Evolutionary conservation across 1,284 basidiomycete genomes (phyloP), one percentile per base, ranked within the genome.

Genomic region (Sanghuangporus baumii): DNA sequence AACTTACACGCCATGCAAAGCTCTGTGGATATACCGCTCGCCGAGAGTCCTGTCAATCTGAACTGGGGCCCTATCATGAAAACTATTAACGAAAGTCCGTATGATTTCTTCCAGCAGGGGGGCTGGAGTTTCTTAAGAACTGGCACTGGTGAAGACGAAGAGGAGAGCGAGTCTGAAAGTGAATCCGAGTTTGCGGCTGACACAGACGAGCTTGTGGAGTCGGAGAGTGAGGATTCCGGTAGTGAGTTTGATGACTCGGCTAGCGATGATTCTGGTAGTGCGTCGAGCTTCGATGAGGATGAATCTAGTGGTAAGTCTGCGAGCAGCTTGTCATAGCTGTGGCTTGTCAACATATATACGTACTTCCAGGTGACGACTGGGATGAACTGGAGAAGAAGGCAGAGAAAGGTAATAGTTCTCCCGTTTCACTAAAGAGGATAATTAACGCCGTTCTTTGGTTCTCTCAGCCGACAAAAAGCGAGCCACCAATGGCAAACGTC

Each of bases 51-150:
- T 1, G 94, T 99, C 77, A 99, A 99, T 76, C 79, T 98, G 75
- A 97, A 98, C 72, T 99, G 97, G 97, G 88, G 89, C 16, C 93
- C 93, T 3, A 98, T 99, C 73, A 97, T 97, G 93, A 96, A 96
- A 76, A 94, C 93, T 37, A 88, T 97, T 76, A 96, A 96, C 69
- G 96, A 98, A 67, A 93, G 92, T 70, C 96, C 97, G 0, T 89
- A 93, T 71, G 93, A 93, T 58, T 99, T 99, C 80, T 99, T 97
- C 86, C 89, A 89, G 67, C 88, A 92, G 61, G 96, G 95, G 34
- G 97, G 97, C 37, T 99, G 97, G 97, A 81, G 79, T 63, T 98
- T 97, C 87, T 81, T 99, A 63, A 82, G 86, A 37, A 75, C 80
- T n/a, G 86, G 85, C 9, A 83, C 79, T 58, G 87, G 83, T 55